Evolutionary conservation across 352 stramenopile genomes (phyloP), one percentile per base, ranked within the genome.

Genomic region (Phytopythium cucurbitacearum): DNA sequence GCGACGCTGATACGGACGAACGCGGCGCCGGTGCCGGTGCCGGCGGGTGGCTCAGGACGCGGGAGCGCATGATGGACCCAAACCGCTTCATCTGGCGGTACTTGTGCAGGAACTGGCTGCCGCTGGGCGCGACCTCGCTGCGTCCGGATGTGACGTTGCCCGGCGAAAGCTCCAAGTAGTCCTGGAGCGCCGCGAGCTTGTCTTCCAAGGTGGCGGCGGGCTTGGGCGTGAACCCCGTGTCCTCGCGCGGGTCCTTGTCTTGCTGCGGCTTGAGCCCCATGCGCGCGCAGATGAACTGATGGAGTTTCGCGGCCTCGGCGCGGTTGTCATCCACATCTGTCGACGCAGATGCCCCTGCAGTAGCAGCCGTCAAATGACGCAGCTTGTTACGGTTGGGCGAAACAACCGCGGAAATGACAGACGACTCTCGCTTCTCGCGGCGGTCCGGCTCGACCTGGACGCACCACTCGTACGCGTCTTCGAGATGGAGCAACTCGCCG

Each of bases 51-150:
- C 35, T 52, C 0, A 16, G 37, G 21, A 85, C 65, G 1, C 64
- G 56, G 21, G 66, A 65, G n/a, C 73, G 69, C 70, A 90, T 75
- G 51, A 90, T 87, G 4, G 72, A 80, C 3, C 71, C 75, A 53
- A 90, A 87, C 1, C 65, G 65, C 36, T 87, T 86, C 50, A 87
- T 70, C 51, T 90, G 76, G 3, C 75, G 73, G 55, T 76, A 76
- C 39, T 87, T 90, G 32, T 70, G 55, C n/a, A 90, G 59, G 5
- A 67, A 63, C 12, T 60, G 58, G 3, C 59, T 61, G 43, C 67
- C 53, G 3, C 58, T 57, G 13, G 50, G 44, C 0, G 42, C 42
- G 37, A 50, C 34, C 12, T 53, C 40, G 32, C 47, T 60, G 58
- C 54, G 51, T 12, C 32, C 51, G 32, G 60, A 51, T 34, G 63